Base-by-base conservation (phyloP, 352 stramenopile species). In the Phytophthora idaei region DNA sequence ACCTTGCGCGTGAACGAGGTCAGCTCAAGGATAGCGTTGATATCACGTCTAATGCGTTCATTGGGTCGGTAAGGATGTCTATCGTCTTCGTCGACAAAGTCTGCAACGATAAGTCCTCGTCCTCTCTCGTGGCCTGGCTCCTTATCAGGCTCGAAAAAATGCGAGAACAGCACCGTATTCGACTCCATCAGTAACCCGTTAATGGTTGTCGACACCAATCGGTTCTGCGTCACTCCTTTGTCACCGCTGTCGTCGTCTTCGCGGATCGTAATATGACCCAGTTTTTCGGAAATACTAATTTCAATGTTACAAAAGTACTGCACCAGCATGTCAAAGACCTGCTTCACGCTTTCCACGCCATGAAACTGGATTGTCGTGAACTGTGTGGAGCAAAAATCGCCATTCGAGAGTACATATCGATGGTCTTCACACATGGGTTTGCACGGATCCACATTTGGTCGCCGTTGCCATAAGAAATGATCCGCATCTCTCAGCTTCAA, bases 261-360 rank as follows among this genome's bases (percentile, higher is more conserved):
- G 8, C 73, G 73, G 47, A 80, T 78, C 31, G 73, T 78, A 56
- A 80, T 72, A 37, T 75, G 58, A 12, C 73, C 73, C 15, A 77
- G 21, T 25, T 69, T 75, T 47, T 80, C 73, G 28, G 72, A 80
- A 21, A 81, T 74, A 32, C 59, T 81, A 53, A 81, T 83, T 57
- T 83, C 72, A 37, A 74, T 60, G 42, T 81, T 80, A 25, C 67
- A 72, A 55, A 80, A 59, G 41, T 73, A 76, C 46, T 69, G 60
- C 12, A 71, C 51, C 31, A 81, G 41, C 44, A 70, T 69, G 51
- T 80, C 75, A 29, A 76, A 83, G 44, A 80, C 75, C 21, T 74
- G 65, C 39, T 68, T 61, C 11, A 77, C 75, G 31, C 58, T 71
- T 10, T 25, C 37, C 36, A 75, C 49, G 27, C 64, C 48, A 36